Evolutionary conservation across 495 filamentous ascomycete species (phyloP), one percentile per base, ranked within the genome.

Genomic region (Penicillium soppii): DNA sequence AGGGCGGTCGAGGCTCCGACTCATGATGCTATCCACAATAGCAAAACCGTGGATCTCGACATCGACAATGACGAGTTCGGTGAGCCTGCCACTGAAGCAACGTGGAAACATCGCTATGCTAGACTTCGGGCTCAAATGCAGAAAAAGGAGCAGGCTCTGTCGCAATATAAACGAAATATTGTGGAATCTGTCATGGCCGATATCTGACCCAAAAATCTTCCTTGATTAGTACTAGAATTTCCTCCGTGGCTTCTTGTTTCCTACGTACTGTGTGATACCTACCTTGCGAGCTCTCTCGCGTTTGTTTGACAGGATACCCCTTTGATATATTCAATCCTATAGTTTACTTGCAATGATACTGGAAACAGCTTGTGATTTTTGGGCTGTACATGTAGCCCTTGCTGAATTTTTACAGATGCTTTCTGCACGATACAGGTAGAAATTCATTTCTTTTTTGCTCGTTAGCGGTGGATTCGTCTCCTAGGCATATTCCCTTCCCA

Each of bases 171-270:
- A 50, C 73, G 79, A 25, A 80, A 72, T 46, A 79, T 83, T 15
- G 58, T 83, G 6, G 77, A 83, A 56, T 81, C 78, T 3, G 80
- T 83, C 16, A 78, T 83, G 76, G 72, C 72, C 40, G 74, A 77
- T 39, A 66, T 77, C 32, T 77, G 54, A 59, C n/a, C 26, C 4
- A 36, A 43, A 27, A 27, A 19, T 4, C 33, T 26, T 20, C 36
- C 17, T 35, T 21, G 45, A 10, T 22, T 16, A 49, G 30, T 49
- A 21, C 52, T 7, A 21, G 22, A 25, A 9, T 43, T 1, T 8
- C 10, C 27, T 41, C 43, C 25, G 19, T 27, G 5, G 22, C 20
- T 17, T 21, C 37, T 22, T 48, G 10, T 10, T 40, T 40, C 13
- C 25, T 39, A 5, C 4, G n/a, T 13, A n/a, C 22, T 51, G 25